Evolutionary conservation across 371 early-diverging fungal species (phyloP), one percentile per base, ranked within the genome.

Genomic region (Phascolomyces articulosus): DNA sequence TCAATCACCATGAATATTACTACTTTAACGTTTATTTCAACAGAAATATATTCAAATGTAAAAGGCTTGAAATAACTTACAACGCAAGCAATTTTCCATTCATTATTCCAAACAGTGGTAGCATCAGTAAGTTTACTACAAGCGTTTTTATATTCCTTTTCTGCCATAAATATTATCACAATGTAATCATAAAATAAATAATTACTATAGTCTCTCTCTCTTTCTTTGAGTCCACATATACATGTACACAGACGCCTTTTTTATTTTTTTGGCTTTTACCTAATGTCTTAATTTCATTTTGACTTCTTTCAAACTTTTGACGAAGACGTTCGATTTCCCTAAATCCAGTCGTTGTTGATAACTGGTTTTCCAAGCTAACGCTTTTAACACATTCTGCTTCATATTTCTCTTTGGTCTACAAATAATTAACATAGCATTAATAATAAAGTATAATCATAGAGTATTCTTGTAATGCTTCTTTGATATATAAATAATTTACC

Each of bases 141-240:
- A 2, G 86, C 86, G 55, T 80, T 80, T 63, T 83, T 68, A 69
- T 94, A 93, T n/a, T 94, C 94, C 28, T 79, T 65, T 40, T 94
- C 94, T 74, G 66, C 4, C 34, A 47, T 57, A 60, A 47, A 6
- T 15, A 55, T 15, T n/a, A n/a, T n/a, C n/a, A n/a, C n/a, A n/a
- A n/a, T n/a, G n/a, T n/a, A n/a, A n/a, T n/a, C n/a, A n/a, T n/a
- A n/a, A n/a, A n/a, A n/a, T n/a, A n/a, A n/a, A n/a, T n/a, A n/a
- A n/a, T n/a, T n/a, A n/a, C n/a, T n/a, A n/a, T n/a, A n/a, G n/a
- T n/a, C n/a, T n/a, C n/a, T n/a, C n/a, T n/a, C n/a, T n/a, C n/a
- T n/a, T n/a, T n/a, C n/a, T n/a, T n/a, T n/a, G n/a, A n/a, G n/a
- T n/a, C n/a, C n/a, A 60, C 34, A 55, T 16, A 20, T 11, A 47